These are phyloP conservation scores for Cephaloascus albidus DNA, from an alignment of 805 yeast genomes.

Conservation along the genomic window DNA sequence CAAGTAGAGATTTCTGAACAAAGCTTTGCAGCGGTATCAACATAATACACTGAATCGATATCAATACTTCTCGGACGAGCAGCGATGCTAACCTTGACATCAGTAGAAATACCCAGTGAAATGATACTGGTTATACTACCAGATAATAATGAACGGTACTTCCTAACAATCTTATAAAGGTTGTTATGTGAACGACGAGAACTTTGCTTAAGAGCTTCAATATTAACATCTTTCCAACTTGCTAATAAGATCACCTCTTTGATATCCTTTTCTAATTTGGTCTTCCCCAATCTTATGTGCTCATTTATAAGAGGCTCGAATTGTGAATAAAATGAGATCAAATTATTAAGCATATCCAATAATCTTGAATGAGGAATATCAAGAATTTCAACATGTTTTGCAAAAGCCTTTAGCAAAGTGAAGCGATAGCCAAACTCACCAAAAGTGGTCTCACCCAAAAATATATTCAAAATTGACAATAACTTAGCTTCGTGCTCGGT, in stretches of 20 bases:
- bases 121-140: slow-evolving; percentile 44
- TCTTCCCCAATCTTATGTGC: slow-evolving; percentile 34
- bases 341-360: slow-evolving; percentile 40
- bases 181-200: slow-evolving; percentile 82
- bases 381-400: slow-evolving; percentile 34
- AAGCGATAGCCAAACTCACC: slow-evolving; percentile 69
- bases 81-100: slow-evolving; percentile 3
- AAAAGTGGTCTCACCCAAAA: slow-evolving; percentile 62
- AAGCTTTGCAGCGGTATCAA: slow-evolving; percentile 3
- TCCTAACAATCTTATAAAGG: slow-evolving; percentile 75
- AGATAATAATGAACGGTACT: slow-evolving; percentile 59
- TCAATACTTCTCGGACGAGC: slow-evolving; percentile 4
- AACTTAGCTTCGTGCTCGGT: neutral
- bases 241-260: slow-evolving; percentile 82
- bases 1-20: slow-evolving; percentile 34
- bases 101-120: slow-evolving; percentile 42
- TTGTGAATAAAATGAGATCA: slow-evolving; percentile 57
- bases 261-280: slow-evolving; percentile 64
- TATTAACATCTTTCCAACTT: slow-evolving; percentile 94
- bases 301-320: slow-evolving; percentile 43
- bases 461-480: slow-evolving; percentile 58
- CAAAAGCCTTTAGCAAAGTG: slow-evolving; percentile 54
- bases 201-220: slow-evolving; percentile 88
- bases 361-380: slow-evolving; percentile 12
- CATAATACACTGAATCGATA: slow-evolving; percentile 1